Percentiles rank a stretch among this genome's conserved stretches.
phyloP scores from a whole-genome alignment of 2,329 filamentous ascomycete species.

The Cladosporium sp. region DNA sequence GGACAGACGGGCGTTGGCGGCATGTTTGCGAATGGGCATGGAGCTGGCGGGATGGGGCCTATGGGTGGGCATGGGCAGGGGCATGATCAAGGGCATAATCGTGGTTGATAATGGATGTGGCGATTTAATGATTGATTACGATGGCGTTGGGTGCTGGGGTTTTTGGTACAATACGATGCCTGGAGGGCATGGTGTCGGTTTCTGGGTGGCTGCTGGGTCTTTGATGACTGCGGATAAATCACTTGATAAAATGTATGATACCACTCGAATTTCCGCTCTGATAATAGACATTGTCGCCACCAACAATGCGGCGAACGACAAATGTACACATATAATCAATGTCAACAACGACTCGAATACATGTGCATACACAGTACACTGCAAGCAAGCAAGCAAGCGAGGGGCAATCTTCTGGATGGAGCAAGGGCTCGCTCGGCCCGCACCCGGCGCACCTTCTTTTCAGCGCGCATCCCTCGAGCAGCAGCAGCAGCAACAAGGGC shows the following conservation, averaged over 20 bases:
- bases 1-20: constrained; percentile 9
- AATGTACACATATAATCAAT: not conserved
- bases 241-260: not conserved
- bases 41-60: not conserved
- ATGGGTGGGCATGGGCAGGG: constrained; percentile 3
- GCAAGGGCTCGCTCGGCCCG: not conserved
- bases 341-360: too few relatives aligned
- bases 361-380: not conserved
- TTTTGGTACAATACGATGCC: not conserved
- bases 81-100: not conserved
- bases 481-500: not conserved
- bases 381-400: not conserved
- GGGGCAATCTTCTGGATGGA: not conserved
- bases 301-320: not conserved
- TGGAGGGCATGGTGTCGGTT: not conserved
- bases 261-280: not conserved
- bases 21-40: constrained; percentile 5
- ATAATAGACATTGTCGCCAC: too few relatives aligned
- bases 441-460: constrained; percentile 4
- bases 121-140: not conserved
- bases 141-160: not conserved
- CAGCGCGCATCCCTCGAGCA: not conserved
- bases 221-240: not conserved
- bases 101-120: not conserved
- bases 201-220: not conserved